These are phyloP conservation scores for Solanum hybrid DNA, from an alignment of 305 asterid species.

Conservation along the genomic window DNA sequence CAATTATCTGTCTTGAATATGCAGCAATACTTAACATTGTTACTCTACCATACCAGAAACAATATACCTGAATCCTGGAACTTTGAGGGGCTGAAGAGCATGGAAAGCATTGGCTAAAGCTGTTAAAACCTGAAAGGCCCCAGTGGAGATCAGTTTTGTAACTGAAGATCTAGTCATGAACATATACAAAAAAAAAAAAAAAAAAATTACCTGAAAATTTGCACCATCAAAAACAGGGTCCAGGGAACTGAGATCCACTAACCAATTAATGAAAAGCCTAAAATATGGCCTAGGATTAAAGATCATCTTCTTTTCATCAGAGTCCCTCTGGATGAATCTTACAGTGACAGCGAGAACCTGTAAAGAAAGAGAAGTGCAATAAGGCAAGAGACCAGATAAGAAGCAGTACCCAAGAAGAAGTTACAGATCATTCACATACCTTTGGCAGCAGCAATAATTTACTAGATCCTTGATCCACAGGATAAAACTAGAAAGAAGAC, in stretches of 20 bases:
- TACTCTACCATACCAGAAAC: neutral
- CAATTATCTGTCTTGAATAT: neutral
- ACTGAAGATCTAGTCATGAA: neutral
- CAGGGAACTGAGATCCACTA: constrained; percentile 76
- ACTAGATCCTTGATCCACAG: constrained; percentile 65
- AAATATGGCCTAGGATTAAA: constrained; percentile 93
- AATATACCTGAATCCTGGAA: constrained; percentile 90
- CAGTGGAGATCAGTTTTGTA: neutral
- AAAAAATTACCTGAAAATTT: constrained; percentile 65
- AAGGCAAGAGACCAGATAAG: constrained; percentile 8
- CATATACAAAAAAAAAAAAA: neutral
- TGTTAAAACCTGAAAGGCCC: constrained; percentile 58
- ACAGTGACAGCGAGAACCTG: constrained; percentile 89
- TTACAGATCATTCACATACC: constrained; percentile 31
- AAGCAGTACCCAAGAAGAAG: neutral
- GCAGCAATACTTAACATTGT: neutral
- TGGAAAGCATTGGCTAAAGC: constrained; percentile 87
- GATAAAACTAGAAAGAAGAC: constrained; percentile 52
- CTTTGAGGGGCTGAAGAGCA: constrained; percentile 91
- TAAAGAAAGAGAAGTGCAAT: neutral
- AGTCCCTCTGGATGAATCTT: constrained; percentile 69
- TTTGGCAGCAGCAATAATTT: constrained; percentile 71
- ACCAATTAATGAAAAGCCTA: constrained; percentile 85
- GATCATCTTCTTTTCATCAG: constrained; percentile 61
- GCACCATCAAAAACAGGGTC: constrained; percentile 93